Conservation (phyloP, 2,329 filamentous ascomycete species). For the Coniochaeta sp. region DNA sequence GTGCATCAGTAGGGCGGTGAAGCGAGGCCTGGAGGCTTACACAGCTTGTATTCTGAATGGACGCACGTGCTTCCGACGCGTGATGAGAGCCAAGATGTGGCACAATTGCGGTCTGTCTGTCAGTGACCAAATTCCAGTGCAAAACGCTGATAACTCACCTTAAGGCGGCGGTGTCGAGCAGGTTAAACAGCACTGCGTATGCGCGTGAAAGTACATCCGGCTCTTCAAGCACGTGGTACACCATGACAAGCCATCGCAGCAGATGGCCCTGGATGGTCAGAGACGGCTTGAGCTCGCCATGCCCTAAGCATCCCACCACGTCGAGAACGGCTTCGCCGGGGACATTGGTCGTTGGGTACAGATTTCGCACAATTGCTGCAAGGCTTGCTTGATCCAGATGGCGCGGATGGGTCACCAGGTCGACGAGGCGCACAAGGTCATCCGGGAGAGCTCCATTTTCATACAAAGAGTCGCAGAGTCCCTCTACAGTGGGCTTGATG, state of each 20-base stretch:
- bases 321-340: constrained; percentile 52
- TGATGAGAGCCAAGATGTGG: constrained; percentile 72
- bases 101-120: constrained; percentile 51
- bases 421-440: constrained; percentile 55
- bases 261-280: constrained; percentile 63
- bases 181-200: constrained; percentile 72
- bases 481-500: constrained; percentile 58
- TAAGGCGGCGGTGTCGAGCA: constrained; percentile 73
- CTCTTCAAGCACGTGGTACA: constrained; percentile 64
- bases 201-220: constrained; percentile 56
- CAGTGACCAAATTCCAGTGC: not conserved
- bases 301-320: constrained; percentile 67
- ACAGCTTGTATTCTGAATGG: constrained; percentile 76
- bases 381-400: constrained; percentile 71
- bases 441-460: constrained; percentile 58
- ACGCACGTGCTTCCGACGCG: constrained; percentile 73
- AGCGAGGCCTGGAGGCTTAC: constrained; percentile 30
- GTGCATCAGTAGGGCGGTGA: not conserved
- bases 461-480: constrained; percentile 55
- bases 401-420: constrained; percentile 58
- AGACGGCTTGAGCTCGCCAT: constrained; percentile 68
- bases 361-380: constrained; percentile 59
- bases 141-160: constrained; percentile 35
- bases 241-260: constrained; percentile 71
- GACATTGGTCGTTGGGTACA: constrained; percentile 68